phyloP scores from a whole-genome alignment of 169 alveolate species.

The Babesia ovata region DNA sequence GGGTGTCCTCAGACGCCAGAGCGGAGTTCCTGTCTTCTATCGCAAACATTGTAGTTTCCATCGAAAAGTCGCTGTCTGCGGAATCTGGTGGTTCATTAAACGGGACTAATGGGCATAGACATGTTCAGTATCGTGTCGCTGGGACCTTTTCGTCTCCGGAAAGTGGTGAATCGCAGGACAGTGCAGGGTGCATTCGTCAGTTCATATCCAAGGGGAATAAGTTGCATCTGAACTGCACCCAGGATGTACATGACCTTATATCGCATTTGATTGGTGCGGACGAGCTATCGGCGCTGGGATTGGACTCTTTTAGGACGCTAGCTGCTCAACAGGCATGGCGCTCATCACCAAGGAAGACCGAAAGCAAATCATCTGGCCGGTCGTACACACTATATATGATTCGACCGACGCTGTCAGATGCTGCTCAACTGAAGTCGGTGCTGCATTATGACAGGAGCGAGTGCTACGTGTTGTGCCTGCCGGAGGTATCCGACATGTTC shows the following conservation, averaged over 20 bases:
- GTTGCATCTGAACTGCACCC: constrained; percentile 31
- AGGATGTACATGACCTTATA: constrained; percentile 48
- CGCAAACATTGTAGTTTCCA: constrained; percentile 22
- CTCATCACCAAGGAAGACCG: neutral
- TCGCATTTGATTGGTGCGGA: constrained; percentile 22
- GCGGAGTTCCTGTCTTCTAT: constrained; percentile 29
- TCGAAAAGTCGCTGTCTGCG: constrained; percentile 7
- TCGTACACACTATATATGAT: constrained; percentile 13
- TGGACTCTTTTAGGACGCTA: constrained; percentile 11
- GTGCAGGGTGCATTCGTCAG: neutral
- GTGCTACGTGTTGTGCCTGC: constrained; percentile 51
- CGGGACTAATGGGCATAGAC: neutral
- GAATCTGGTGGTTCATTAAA: neutral
- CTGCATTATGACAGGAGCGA: constrained; percentile 34
- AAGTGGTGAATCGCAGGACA: constrained; percentile 1
- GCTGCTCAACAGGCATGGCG: neutral
- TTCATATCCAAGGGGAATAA: constrained; percentile 8
- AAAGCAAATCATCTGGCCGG: neutral
- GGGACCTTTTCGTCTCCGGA: neutral
- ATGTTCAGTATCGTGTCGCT: neutral
- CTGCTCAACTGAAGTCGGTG: constrained; percentile 8
- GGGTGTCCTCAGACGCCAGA: constrained; percentile 44
- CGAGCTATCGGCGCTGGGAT: constrained; percentile 43
- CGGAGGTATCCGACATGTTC: constrained; percentile 60
- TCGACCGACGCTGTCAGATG: constrained; percentile 58